Base-by-base conservation (phyloP, 768 basidiomycete genomes). In the Lentinula guzmanii region DNA sequence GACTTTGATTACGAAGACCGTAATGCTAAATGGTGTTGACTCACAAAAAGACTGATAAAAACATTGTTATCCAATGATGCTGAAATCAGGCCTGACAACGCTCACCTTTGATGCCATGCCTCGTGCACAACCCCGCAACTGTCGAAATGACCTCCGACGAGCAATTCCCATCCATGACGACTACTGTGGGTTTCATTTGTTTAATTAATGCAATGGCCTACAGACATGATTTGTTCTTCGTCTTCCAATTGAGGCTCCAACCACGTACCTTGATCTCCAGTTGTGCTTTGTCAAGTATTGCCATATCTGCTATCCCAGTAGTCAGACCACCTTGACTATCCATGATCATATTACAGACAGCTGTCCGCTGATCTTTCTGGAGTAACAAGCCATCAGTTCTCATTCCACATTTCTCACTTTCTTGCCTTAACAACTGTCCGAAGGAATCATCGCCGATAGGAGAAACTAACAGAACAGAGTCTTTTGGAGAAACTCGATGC, bases 221-320 rank as follows among this genome's bases (percentile, higher is more conserved):
- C 8, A 43, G 24, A 56, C 55, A 16, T 9, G n/a, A 1, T 46
- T 43, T 58, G 28, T 50, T 50, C 5, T 15, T 11, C 18, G n/a
- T 33, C 6, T 37, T 5, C 4, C 3, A 3, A 16, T 69, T 1
- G 94, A 70, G n/a, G 77, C 73, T 4, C 77, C 66, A 46, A 85
- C 60, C 15, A 41, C 58, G 35, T 41, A 88, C 86, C 66, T 71
- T n/a, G 18, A 18, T 24, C 68, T n/a, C 79, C 71, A 11, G 71
- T 74, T 24, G 76, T 72, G 58, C 68, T 1, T 70, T 66, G 42
- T 83, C 74, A 8, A 85, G 82, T 51, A 90, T 83, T 68, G 79
- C 82, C 93, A 98, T 98, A 69, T 97, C 95, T 15, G 97, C 93
- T 10, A 98, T 84, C 2, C 97, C 97, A n/a, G 84, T 83, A 2